Conservation (phyloP, 2,329 filamentous ascomycete species). For the Samsoniella hepiali region DNA sequence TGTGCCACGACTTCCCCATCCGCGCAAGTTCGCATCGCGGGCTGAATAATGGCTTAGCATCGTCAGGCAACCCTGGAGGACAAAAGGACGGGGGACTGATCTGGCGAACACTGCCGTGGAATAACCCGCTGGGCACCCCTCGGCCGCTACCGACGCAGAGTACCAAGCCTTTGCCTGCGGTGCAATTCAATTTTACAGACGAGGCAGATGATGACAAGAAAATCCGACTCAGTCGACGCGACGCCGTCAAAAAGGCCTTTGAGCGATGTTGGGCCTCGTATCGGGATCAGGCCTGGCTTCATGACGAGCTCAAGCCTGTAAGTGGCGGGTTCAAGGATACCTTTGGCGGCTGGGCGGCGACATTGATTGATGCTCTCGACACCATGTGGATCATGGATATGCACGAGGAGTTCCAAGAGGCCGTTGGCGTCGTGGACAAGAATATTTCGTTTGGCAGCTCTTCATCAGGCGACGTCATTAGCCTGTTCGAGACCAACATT, state of each 20-base stretch:
- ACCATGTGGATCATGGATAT: slow-evolving; percentile 62
- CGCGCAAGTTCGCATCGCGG: not conserved
- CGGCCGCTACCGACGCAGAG: slow-evolving; percentile 8
- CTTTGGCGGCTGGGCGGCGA: slow-evolving; percentile 56
- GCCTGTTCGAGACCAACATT: slow-evolving; percentile 53
- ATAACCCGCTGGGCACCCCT: slow-evolving; percentile 8
- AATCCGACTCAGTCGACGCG: slow-evolving; percentile 34
- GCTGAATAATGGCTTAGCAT: not conserved
- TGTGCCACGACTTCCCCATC: slow-evolving; percentile 3
- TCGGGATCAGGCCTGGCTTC: slow-evolving; percentile 48
- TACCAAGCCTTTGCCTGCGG: not conserved
- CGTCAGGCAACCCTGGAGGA: not conserved
- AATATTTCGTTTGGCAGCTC: slow-evolving; percentile 51
- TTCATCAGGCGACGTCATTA: slow-evolving; percentile 38
- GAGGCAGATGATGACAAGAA: slow-evolving; percentile 22
- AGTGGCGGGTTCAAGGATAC: slow-evolving; percentile 43
- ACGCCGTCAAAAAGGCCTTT: slow-evolving; percentile 43
- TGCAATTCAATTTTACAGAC: slow-evolving; percentile 16
- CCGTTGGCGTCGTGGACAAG: slow-evolving; percentile 44
- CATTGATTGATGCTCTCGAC: slow-evolving; percentile 58
- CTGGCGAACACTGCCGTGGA: slow-evolving; percentile 15
- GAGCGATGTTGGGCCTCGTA: slow-evolving; percentile 49
- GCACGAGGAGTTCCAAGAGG: slow-evolving; percentile 52
- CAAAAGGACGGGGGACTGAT: not conserved
- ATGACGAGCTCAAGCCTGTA: slow-evolving; percentile 51